A percentile compares a stretch with the other conserved stretches of the same genome.
Conservation (phyloP, 306 rosid genomes). For the Senna siamea region DNA sequence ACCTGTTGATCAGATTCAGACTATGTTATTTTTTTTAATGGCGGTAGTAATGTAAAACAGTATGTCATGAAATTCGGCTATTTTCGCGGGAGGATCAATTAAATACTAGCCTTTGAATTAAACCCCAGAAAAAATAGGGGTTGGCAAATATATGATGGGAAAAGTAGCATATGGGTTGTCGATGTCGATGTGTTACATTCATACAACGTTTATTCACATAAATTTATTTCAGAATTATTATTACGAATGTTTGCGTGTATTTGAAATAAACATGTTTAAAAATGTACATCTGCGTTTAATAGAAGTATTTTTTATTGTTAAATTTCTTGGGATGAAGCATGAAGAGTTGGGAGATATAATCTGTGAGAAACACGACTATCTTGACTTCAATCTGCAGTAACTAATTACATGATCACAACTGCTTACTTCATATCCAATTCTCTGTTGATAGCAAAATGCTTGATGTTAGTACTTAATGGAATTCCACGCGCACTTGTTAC, state of each 20-base stretch:
- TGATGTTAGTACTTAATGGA: background rate
- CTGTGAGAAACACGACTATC: background rate
- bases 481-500: background rate
- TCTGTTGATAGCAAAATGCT: background rate
- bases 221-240: background rate
- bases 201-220: background rate
- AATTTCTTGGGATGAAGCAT: background rate
- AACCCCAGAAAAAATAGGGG: background rate
- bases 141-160: background rate
- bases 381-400: background rate
- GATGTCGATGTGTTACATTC: background rate
- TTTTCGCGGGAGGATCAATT: background rate
- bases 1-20: background rate
- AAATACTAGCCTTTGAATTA: background rate
- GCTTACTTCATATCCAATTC: background rate
- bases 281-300: too few relatives aligned
- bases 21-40: background rate
- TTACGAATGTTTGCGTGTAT: background rate
- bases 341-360: background rate
- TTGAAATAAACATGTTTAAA: background rate
- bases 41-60: background rate
- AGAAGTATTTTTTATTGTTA: background rate
- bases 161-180: background rate
- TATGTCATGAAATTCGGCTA: conserved; percentile 3
- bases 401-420: background rate